Percentiles rank a stretch among this genome's conserved stretches.
phyloP scores from a whole-genome alignment of 805 yeast species.

The Blastobotrys muscicola region DNA sequence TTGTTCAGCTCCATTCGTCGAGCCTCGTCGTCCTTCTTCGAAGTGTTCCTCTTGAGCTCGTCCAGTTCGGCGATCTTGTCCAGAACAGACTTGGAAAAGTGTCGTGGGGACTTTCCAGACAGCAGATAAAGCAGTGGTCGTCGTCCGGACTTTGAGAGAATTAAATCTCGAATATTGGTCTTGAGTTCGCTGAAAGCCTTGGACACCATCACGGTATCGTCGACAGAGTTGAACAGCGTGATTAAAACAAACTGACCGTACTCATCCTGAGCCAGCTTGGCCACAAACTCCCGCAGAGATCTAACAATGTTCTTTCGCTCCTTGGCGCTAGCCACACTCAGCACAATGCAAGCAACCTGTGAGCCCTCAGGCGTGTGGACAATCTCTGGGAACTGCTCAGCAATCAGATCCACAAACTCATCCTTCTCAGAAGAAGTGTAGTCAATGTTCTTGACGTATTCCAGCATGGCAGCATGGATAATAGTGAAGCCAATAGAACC shows the following conservation, averaged over 20 bases:
- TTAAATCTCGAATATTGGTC: slow-evolving; percentile 39
- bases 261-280: slow-evolving; percentile 70
- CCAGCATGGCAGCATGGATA: slow-evolving; percentile 92
- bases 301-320: slow-evolving; percentile 76
- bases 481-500: slow-evolving; percentile 96
- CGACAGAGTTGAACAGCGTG: slow-evolving; percentile 75
- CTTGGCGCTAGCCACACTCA: slow-evolving; percentile 81
- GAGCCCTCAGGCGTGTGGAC: slow-evolving; percentile 94
- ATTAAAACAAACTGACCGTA: slow-evolving; percentile 75
- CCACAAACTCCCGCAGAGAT: slow-evolving; percentile 65
- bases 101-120: slow-evolving; percentile 70
- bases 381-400: slow-evolving; percentile 86
- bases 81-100: slow-evolving; percentile 60
- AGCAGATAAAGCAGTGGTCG: slow-evolving; percentile 80
- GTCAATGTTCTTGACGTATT: slow-evolving; percentile 65
- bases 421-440: slow-evolving; percentile 48
- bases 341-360: slow-evolving; percentile 74
- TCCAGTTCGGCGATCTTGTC: slow-evolving; percentile 53
- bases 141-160: slow-evolving; percentile 69
- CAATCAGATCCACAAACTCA: slow-evolving; percentile 72
- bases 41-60: slow-evolving; percentile 53
- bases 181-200: slow-evolving; percentile 63
- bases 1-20: slow-evolving; percentile 63
- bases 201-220: slow-evolving; percentile 78
- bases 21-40: slow-evolving; percentile 74